These are phyloP conservation scores for Xylona heveae DNA, from an alignment of 495 filamentous ascomycete species.

Conservation along the genomic window DNA sequence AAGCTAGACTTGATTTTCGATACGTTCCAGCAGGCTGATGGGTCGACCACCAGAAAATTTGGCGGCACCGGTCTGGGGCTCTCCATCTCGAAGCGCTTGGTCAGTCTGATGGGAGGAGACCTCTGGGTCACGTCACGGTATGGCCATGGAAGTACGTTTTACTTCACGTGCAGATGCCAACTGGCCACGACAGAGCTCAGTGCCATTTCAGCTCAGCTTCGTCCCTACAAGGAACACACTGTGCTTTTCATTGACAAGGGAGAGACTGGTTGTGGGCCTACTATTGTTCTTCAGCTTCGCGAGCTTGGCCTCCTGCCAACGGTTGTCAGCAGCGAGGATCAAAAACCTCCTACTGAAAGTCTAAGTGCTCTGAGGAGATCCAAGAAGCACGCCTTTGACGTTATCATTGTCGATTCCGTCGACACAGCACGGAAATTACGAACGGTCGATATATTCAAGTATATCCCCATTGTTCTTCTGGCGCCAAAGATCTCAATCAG, in stretches of 20 bases:
- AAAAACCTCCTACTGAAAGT: conserved; percentile 26
- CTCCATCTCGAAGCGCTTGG: conserved; percentile 88
- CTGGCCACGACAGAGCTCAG: conserved; percentile 64
- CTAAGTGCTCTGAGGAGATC: conserved; percentile 20
- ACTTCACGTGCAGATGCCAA: conserved; percentile 88
- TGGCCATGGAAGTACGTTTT: conserved; percentile 86
- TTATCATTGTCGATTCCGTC: conserved; percentile 91
- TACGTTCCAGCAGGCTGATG: conserved; percentile 98
- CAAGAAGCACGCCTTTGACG: conserved; percentile 56
- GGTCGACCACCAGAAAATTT: conserved; percentile 91
- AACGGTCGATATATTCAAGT: conserved; percentile 86
- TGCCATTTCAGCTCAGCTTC: conserved; percentile 63
- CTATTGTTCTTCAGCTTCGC: conserved; percentile 63
- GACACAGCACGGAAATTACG: conserved; percentile 70
- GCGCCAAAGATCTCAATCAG: conserved; percentile 82
- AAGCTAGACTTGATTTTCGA: conserved; percentile 98
- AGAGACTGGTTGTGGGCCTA: conserved; percentile 40
- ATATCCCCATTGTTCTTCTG: conserved; percentile 86
- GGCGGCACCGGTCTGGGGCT: conserved; percentile 90
- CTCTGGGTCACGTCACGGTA: conserved; percentile 94
- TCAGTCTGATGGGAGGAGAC: conserved; percentile 92
- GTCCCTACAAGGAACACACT: conserved; percentile 76
- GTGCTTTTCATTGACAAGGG: conserved; percentile 95
- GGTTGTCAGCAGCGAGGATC: conserved; percentile 46
- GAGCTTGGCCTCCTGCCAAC: conserved; percentile 62